These are phyloP conservation scores for Aspergillus bertholletiae DNA, from an alignment of 495 filamentous ascomycete genomes.

Conservation along the genomic window DNA sequence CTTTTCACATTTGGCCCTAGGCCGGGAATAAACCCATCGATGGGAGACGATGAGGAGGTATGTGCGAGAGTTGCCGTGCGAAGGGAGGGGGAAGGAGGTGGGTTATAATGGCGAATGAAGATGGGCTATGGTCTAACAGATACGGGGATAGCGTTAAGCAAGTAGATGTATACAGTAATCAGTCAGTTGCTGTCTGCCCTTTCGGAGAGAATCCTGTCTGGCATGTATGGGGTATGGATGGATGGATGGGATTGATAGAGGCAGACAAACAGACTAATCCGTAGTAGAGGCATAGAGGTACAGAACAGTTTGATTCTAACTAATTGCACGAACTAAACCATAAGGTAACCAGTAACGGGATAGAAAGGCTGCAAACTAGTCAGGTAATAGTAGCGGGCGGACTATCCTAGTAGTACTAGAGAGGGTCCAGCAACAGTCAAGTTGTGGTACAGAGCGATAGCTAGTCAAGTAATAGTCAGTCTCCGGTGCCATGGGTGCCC, in stretches of 20 bases:
- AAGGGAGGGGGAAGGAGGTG: not conserved
- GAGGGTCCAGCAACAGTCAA: not conserved
- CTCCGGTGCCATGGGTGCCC: constrained; percentile 17
- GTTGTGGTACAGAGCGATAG: constrained; percentile 4
- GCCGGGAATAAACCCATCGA: not conserved
- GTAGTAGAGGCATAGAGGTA: no score
- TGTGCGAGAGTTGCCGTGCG: not conserved
- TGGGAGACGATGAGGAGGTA: not conserved
- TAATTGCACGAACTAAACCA: not conserved
- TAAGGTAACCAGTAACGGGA: not conserved
- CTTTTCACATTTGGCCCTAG: not conserved
- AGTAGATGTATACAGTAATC: not conserved
- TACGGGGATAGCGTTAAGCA: not conserved
- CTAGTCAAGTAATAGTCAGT: constrained; percentile 12
- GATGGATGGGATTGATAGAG: no score
- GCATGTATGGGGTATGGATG: not conserved
- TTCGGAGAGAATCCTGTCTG: not conserved
- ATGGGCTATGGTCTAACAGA: not conserved
- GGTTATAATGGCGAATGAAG: not conserved
- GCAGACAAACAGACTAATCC: no score
- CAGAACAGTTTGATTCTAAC: no score
- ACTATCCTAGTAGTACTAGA: not conserved
- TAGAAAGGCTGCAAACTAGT: not conserved
- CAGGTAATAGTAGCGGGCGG: not conserved
- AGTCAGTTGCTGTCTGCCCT: not conserved